Evolutionary conservation across 192 early-diverging fungal species (phyloP).

Genomic region (Umbelopsis sp.): DNA sequence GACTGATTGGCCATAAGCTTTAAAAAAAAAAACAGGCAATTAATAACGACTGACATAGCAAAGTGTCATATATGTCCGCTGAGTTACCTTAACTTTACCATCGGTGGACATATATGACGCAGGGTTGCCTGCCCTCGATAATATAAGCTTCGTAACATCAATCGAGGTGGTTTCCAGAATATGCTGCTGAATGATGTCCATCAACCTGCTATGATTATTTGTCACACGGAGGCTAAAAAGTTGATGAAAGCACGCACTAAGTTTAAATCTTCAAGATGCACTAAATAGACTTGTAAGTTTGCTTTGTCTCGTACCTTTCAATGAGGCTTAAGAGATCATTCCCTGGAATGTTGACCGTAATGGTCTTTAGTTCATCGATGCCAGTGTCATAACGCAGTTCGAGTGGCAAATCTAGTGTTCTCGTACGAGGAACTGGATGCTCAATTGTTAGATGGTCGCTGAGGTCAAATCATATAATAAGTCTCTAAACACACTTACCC

Average conservation of each 20-base stretch:
- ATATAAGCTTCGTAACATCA: constrained; percentile 4
- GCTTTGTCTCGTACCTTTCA: neutral
- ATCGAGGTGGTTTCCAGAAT: constrained; percentile 7
- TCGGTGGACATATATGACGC: constrained; percentile 7
- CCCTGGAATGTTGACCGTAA: neutral
- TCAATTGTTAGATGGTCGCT: neutral
- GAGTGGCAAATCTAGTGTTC: constrained; percentile 1
- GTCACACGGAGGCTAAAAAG: neutral
- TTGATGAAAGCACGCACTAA: neutral
- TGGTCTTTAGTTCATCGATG: neutral
- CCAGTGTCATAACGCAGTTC: constrained; percentile 8
- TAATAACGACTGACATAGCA: neutral
- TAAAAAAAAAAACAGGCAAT: neutral
- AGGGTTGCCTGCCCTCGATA: neutral
- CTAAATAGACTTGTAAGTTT: neutral
- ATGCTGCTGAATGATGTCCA: neutral
- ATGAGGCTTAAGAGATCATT: neutral
- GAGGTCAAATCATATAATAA: too few relatives aligned
- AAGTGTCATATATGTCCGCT: neutral
- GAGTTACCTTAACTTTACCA: constrained; percentile 6
- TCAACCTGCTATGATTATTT: neutral
- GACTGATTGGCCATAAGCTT: constrained; percentile 11
- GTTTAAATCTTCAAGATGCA: neutral
- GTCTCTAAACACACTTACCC: neutral
- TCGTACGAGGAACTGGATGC: neutral